Evolutionary conservation across 139 green algal genomes (phyloP).

Genomic region (Chlorella vulgaris): DNA sequence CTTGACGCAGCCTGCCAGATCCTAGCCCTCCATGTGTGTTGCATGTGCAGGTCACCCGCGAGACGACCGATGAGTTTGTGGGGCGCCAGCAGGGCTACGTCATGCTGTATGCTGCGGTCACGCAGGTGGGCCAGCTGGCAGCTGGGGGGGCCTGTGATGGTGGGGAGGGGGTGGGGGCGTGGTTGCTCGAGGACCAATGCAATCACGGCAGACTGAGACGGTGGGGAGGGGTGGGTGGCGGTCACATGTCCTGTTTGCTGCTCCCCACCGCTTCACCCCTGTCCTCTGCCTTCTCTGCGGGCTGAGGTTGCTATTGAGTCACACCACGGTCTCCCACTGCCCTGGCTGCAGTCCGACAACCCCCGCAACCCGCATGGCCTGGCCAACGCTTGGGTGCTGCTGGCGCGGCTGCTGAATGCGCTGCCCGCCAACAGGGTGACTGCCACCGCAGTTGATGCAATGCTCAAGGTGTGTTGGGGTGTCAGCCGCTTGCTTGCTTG

Average conservation of each 20-base stretch:
- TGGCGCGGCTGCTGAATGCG: slow-evolving; percentile 65
- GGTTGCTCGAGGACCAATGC: too few relatives aligned
- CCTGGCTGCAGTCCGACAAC: slow-evolving; percentile 54
- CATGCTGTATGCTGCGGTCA: slow-evolving; percentile 69
- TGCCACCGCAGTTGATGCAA: slow-evolving; percentile 65
- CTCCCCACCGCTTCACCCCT: neutral
- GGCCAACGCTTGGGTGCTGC: slow-evolving; percentile 59
- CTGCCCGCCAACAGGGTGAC: slow-evolving; percentile 64
- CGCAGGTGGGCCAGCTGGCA: slow-evolving; percentile 16
- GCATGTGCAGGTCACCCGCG: slow-evolving; percentile 5
- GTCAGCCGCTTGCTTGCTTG: neutral
- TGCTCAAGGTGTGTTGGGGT: slow-evolving; percentile 52
- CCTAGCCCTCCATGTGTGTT: neutral
- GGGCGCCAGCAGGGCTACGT: slow-evolving; percentile 57
- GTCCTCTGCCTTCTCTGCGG: neutral
- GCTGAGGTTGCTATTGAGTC: neutral
- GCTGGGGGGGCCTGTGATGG: too few relatives aligned
- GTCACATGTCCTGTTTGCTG: neutral
- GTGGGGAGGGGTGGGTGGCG: neutral
- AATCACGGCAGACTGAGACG: too few relatives aligned
- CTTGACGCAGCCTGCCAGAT: too few relatives aligned
- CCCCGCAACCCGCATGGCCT: slow-evolving; percentile 55
- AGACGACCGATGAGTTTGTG: slow-evolving; percentile 57
- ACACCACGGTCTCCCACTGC: neutral
- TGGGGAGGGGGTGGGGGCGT: too few relatives aligned